Evolutionary conservation across 2,329 filamentous ascomycete genomes (phyloP), one percentile per base, ranked within the genome.

Genomic region (Aspergillus versicolor): DNA sequence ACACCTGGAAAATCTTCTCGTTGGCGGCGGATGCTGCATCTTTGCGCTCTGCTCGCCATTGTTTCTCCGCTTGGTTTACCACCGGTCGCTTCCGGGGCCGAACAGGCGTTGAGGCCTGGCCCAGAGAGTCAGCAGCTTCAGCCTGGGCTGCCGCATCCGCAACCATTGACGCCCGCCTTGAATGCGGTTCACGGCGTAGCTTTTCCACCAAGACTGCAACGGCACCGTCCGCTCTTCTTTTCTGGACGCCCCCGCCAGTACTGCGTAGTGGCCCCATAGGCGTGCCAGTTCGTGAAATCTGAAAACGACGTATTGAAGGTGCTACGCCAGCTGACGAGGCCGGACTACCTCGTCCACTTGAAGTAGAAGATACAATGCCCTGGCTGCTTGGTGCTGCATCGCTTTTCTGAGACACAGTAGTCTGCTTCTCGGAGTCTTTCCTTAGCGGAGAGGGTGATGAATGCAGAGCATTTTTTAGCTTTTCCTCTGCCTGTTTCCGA

Each of bases 161-260:
- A 9, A 75, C 62, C 58, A 70, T 64, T 8, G 73, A 73, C 3
- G 68, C 69, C 46, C 73, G 67, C 13, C 69, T 63, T 9, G 71
- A 72, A 57, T 71, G 68, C 32, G 72, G 66, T 24, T 64, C 67
- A 12, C 68, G 67, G 22, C 65, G 63, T 8, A 74, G 57, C 55
- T 77, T 74, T 59, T 77, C 75, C 27, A 77, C 74, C 7, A 77
- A 62, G 34, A 77, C 70, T 2, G 73, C 75, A 24, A 74, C 67
- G 11, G 67, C 62, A 9, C 64, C 65, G 13, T 63, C 68, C 6
- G 58, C 56, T 49, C 65, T 69, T 27, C 69, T 71, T 54, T 75
- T 75, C 60, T 75, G 70, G 37, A 75, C 65, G 9, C 75, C 73
- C 1, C 65, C 66, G 15, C 66, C 67, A 3, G 65, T 60, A 52